phyloP scores from a whole-genome alignment of 495 filamentous ascomycete genomes.

The Trichoderma parareesei region DNA sequence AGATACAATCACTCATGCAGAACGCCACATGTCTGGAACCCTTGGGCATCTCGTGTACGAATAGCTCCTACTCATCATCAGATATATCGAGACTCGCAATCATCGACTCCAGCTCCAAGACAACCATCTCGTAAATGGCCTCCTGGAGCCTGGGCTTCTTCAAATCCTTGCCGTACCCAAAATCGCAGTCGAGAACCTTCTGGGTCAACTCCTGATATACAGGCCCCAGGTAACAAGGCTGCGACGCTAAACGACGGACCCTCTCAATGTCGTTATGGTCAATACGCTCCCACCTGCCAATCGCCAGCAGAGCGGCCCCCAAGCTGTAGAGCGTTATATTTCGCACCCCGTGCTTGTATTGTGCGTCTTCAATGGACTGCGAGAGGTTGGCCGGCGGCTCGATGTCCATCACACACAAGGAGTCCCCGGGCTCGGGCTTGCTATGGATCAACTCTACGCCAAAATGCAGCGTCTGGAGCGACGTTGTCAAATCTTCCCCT shows the following conservation, averaged over 20 bases:
- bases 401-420: neutral
- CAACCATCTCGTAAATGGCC: constrained; percentile 14
- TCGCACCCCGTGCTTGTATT: constrained; percentile 18
- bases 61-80: neutral
- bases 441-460: neutral
- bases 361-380: constrained; percentile 14
- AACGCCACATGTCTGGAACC: too few species aligned
- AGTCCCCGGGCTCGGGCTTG: neutral
- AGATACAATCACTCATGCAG: too few species aligned
- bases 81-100: constrained; percentile 10
- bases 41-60: too few species aligned
- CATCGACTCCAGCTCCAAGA: constrained; percentile 16
- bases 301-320: constrained; percentile 21
- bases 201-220: constrained; percentile 13
- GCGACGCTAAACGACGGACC: constrained; percentile 11
- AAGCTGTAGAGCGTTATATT: constrained; percentile 21
- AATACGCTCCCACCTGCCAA: constrained; percentile 19
- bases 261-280: constrained; percentile 12
- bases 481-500: constrained; percentile 13
- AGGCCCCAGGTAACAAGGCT: constrained; percentile 11
- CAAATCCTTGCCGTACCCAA: constrained; percentile 16
- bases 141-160: constrained; percentile 15
- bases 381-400: neutral
- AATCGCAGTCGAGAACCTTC: constrained; percentile 16
- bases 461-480: constrained; percentile 18